Evolutionary conservation across 176 grass and related monocot species (phyloP), one percentile per base, ranked within the genome.

Genomic region (Stipa capillata): DNA sequence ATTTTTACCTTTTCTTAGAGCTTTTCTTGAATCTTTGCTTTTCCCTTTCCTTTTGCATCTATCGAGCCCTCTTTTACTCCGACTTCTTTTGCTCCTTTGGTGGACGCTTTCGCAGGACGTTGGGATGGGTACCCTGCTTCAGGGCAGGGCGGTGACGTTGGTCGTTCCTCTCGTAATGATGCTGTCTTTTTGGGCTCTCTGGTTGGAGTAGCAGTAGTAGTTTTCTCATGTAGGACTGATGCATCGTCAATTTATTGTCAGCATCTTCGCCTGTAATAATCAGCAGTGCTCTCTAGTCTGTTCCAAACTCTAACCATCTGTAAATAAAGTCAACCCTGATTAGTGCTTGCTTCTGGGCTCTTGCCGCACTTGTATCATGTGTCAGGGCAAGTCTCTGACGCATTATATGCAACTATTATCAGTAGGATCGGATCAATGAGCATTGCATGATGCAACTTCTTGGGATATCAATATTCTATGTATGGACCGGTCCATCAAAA

Each of bases 91-190:
- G 36, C n/a, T 15, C 64, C 44, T 37, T 70, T 44, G 72, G 17
- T 7, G 55, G 36, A 21, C 74, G 77, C 77, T 68, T 86, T 84
- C 42, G 82, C 82, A 89, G 87, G 76, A 62, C n/a, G 61, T 80
- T 43, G 87, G 76, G 69, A 80, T 76, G 76, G 87, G 61, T n/a
- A n/a, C 82, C 27, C 52, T 25, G 70, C 76, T 62, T 80, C 42
- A 60, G 55, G 34, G 54, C 61, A 68, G 25, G 27, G 25, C 33
- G 69, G 69, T 69, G 69, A 76, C 49, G 27, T 35, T 76, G 15
- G 69, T 41, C 37, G 23, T 69, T 73, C 82, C 76, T 29, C 76
- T 74, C 16, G 5, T 54, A 49, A 53, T 88, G 20, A 42, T 39
- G 82, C 9, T 84, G n/a, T 76, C 34, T 31, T 50, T 75, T 34